Evolutionary conservation across 2,329 filamentous ascomycete species (phyloP), one percentile per base, ranked within the genome.

Genomic region (Immersiporthe knoxdaviesiana): DNA sequence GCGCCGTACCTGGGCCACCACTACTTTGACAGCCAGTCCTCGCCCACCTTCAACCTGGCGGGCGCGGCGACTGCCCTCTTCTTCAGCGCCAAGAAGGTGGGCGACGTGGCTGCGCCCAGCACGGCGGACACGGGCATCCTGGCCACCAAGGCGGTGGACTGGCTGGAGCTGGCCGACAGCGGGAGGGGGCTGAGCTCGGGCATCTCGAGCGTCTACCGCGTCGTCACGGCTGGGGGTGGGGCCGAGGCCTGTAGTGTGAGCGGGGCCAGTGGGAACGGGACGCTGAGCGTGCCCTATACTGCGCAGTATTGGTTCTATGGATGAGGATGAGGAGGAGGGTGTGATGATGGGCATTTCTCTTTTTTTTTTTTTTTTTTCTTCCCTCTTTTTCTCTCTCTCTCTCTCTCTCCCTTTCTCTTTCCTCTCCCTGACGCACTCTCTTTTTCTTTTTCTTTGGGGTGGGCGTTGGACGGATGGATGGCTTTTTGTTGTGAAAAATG

Each of bases 41-140:
- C 81, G 0, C 91, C 91, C 1, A 87, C 83, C 16, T 93, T 92
- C 76, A 82, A 87, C 69, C 81, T 92, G 50, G 76, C 79, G 64
- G 76, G 74, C 8, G 75, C 78, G 10, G 75, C 78, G 52, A 74
- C 76, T 18, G 75, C 78, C 39, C 77, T 81, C 73, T 77, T 82
- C 75, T 78, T 84, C 72, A 81, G 81, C 69, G 81, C 79, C 72
- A 81, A 75, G 67, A 84, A 83, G 76, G 88, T 88, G 54, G 83
- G 79, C 41, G 77, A 75, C 47, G 82, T 87, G 54, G 74, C 81
- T 44, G 88, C 90, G 0, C 90, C 91, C 1, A 68, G 75, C 3
- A 72, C 69, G 4, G 82, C 86, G 1, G 81, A 84, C 73, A 72
- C 73, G 63, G 86, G 87, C 10, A 77, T 82, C 11, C 77, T 83